Evolutionary conservation across 2,329 filamentous ascomycete species (phyloP).

Genomic region (Exophiala oligosperma): DNA sequence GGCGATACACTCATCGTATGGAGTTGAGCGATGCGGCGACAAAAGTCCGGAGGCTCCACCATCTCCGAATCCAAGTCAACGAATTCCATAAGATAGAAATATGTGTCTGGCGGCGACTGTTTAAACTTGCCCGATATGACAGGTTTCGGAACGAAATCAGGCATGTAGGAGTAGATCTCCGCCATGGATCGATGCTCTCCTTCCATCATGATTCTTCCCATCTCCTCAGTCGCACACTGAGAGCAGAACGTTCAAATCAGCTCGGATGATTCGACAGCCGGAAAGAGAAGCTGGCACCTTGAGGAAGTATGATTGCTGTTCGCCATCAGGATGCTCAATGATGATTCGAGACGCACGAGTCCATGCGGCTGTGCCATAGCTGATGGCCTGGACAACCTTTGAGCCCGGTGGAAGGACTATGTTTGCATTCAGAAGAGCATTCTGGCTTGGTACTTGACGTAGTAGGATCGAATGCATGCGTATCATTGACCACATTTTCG

Average conservation of each 20-base stretch:
- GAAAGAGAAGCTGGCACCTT: constrained; percentile 9
- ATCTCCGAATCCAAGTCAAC: constrained; percentile 33
- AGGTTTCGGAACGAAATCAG: constrained; percentile 34
- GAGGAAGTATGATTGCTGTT: constrained; percentile 13
- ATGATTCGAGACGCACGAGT: constrained; percentile 9
- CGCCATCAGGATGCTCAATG: constrained; percentile 4
- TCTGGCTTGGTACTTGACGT: neutral
- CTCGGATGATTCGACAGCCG: too few relatives aligned
- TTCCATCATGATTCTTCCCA: constrained; percentile 26
- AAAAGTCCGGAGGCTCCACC: constrained; percentile 31
- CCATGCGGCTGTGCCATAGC: constrained; percentile 17
- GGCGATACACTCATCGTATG: constrained; percentile 35
- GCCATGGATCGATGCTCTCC: constrained; percentile 37
- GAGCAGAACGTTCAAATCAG: neutral
- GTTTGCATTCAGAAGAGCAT: neutral
- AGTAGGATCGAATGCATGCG: too few relatives aligned
- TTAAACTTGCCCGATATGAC: constrained; percentile 31
- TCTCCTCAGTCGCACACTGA: constrained; percentile 11
- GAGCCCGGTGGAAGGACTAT: constrained; percentile 5
- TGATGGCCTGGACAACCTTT: constrained; percentile 1
- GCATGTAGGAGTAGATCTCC: constrained; percentile 32
- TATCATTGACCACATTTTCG: too few relatives aligned
- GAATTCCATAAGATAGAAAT: constrained; percentile 37
- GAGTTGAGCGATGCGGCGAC: constrained; percentile 30
- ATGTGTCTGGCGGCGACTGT: constrained; percentile 22